A percentile compares a stretch with the other conserved stretches of the same genome.
phyloP scores from a whole-genome alignment of 139 green algal genomes.

The Chlamydomonas eustigma region DNA sequence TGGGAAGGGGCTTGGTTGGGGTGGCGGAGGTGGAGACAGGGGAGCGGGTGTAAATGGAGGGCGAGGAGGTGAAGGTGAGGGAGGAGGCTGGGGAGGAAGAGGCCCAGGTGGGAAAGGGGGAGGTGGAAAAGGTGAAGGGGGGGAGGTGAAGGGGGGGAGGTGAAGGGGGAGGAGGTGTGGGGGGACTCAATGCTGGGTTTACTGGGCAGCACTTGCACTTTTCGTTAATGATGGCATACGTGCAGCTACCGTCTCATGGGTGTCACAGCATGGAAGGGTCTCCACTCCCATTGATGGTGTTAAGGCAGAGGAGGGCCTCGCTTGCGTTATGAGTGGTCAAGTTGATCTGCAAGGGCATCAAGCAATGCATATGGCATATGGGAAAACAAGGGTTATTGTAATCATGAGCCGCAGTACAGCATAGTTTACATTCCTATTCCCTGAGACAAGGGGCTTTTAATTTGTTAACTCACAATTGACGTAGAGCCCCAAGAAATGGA shows the following conservation, averaged over 20 bases:
- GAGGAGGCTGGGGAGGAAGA: neutral
- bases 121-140: neutral
- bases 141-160: neutral
- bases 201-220: constrained; percentile 32
- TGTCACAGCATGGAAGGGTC: constrained; percentile 11
- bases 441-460: too few species aligned
- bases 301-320: constrained; percentile 17
- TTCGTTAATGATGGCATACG: constrained; percentile 18
- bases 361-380: too few species aligned
- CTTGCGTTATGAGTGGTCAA: constrained; percentile 14
- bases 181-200: constrained; percentile 8
- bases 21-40: neutral
- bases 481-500: too few species aligned
- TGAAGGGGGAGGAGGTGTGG: constrained; percentile 7
- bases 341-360: constrained; percentile 25
- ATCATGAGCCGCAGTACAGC: too few species aligned
- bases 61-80: neutral
- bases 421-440: too few species aligned
- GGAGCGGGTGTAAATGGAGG: neutral
- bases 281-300: neutral
- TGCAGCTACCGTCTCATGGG: constrained; percentile 14
- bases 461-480: too few species aligned
- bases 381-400: too few species aligned
- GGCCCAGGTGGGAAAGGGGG: constrained; percentile 6
- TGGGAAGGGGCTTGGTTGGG: neutral